Evolutionary conservation across 2,329 filamentous ascomycete species (phyloP).

Genomic region (Dactylellina sp.): DNA sequence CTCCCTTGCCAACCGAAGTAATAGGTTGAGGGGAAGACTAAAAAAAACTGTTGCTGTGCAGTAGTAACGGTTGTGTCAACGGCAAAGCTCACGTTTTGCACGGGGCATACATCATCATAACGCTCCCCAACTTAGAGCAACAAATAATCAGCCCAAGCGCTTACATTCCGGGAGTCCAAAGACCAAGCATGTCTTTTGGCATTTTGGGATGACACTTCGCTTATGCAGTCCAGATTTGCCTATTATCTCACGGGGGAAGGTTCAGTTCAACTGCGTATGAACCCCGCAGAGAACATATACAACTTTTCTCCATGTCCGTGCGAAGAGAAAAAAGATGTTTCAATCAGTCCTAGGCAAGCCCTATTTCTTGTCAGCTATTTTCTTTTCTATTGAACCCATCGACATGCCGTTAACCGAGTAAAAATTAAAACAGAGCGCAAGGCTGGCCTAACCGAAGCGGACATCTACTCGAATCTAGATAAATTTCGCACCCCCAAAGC

Average conservation of each 20-base stretch:
- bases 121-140: constrained; percentile 51
- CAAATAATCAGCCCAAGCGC: constrained; percentile 49
- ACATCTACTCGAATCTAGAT: constrained; percentile 34
- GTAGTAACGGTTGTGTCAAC: constrained; percentile 56
- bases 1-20: constrained; percentile 14
- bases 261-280: constrained; percentile 2
- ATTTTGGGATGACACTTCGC: constrained; percentile 55
- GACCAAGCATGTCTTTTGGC: constrained; percentile 41
- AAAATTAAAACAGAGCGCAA: constrained; percentile 21
- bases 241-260: constrained; percentile 15
- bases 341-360: constrained; percentile 25
- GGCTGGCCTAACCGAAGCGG: constrained; percentile 42
- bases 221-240: constrained; percentile 54
- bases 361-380: too few species aligned
- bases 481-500: constrained; percentile 28
- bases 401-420: constrained; percentile 28
- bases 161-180: constrained; percentile 28
- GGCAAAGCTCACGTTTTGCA: constrained; percentile 51
- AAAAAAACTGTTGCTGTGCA: constrained; percentile 24
- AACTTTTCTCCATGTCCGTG: constrained; percentile 32
- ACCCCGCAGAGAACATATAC: constrained; percentile 1
- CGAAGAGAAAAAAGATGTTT: constrained; percentile 15
- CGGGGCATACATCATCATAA: constrained; percentile 40
- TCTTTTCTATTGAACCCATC: constrained; percentile 3
- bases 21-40: neutral